Conservation (phyloP, 2,329 filamentous ascomycete genomes). For the Scytalidium sp. region DNA sequence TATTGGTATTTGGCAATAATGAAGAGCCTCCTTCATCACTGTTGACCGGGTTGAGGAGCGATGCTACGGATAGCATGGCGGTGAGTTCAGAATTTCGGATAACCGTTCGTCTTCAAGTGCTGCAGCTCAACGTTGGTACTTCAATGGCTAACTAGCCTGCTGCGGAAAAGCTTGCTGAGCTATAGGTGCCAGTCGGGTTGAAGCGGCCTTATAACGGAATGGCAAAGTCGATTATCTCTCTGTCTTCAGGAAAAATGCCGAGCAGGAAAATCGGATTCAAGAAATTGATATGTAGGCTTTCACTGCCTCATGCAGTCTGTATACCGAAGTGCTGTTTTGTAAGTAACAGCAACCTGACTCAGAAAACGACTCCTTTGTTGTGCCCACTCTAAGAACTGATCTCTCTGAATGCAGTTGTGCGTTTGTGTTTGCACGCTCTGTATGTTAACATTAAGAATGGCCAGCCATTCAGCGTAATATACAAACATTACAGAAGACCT, state of each 20-base stretch:
- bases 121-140: constrained; percentile 19
- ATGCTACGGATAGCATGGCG: constrained; percentile 61
- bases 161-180: neutral
- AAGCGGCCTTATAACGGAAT: neutral
- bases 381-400: constrained; percentile 45
- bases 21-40: constrained; percentile 36
- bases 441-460: constrained; percentile 39
- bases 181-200: neutral
- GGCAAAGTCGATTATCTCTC: neutral
- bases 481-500: neutral
- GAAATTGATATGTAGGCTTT: neutral
- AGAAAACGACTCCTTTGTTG: constrained; percentile 42
- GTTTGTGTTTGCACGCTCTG: constrained; percentile 50
- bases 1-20: constrained; percentile 38
- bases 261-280: neutral
- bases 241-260: neutral
- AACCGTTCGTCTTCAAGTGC: constrained; percentile 15
- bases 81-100: constrained; percentile 20
- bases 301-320: neutral
- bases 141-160: constrained; percentile 14
- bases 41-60: constrained; percentile 60
- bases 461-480: constrained; percentile 14
- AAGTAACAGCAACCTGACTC: neutral
- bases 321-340: neutral
- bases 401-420: constrained; percentile 31